These are phyloP conservation scores for Leccinum imitatum DNA, from an alignment of 768 basidiomycete species.

Conservation along the genomic window DNA sequence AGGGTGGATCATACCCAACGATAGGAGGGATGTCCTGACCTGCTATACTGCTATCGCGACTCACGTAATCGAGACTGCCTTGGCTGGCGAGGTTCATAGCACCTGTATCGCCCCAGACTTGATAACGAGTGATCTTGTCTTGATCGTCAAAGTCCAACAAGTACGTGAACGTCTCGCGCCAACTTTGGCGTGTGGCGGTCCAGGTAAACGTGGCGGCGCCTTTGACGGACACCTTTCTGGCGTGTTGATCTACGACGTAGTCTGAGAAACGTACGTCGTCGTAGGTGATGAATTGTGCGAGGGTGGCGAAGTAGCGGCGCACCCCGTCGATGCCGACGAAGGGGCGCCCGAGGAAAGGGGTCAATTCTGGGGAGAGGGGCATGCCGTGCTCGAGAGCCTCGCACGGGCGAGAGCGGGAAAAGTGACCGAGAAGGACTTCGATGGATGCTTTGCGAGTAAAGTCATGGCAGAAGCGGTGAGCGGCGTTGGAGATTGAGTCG, in stretches of 20 bases:
- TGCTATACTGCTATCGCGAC: not conserved
- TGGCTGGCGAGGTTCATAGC: constrained; percentile 58
- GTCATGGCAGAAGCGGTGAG: constrained; percentile 49
- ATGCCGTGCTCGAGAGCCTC: constrained; percentile 57
- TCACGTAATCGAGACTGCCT: constrained; percentile 39
- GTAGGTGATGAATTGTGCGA: constrained; percentile 47
- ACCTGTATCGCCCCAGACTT: constrained; percentile 70
- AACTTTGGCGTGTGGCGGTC: constrained; percentile 49
- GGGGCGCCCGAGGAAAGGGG: constrained; percentile 57
- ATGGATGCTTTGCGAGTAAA: constrained; percentile 47
- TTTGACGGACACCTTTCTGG: constrained; percentile 51
- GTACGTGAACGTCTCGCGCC: constrained; percentile 64
- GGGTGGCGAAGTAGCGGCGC: constrained; percentile 48
- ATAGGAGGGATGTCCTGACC: not conserved
- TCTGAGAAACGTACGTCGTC: constrained; percentile 53
- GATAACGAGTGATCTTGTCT: constrained; percentile 54
- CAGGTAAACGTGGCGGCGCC: constrained; percentile 58
- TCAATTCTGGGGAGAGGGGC: constrained; percentile 42
- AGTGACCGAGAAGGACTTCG: constrained; percentile 47
- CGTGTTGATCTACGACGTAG: constrained; percentile 52
- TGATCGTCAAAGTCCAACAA: constrained; percentile 59
- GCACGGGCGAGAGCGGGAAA: constrained; percentile 45
- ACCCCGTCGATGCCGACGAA: constrained; percentile 48
- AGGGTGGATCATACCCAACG: not conserved
- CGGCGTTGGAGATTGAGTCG: constrained; percentile 39